These are phyloP conservation scores for Protea cynaroides DNA, from an alignment of 164 flowering plant genomes.

Conservation along the genomic window DNA sequence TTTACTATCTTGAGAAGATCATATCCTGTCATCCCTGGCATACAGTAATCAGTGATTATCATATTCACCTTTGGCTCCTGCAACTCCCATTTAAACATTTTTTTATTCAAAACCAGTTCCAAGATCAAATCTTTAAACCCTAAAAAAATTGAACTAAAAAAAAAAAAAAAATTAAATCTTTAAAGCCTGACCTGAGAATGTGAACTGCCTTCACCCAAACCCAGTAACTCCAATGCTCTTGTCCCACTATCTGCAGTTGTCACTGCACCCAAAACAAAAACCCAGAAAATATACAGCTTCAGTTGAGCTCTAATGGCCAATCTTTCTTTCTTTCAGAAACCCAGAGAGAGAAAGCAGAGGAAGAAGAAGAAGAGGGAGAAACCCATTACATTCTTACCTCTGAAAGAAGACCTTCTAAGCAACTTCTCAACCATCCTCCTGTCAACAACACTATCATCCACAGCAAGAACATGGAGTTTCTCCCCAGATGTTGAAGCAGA, in stretches of 20 bases:
- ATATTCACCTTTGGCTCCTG: conserved; percentile 52
- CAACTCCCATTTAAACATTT: background rate
- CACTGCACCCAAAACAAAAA: conserved; percentile 5
- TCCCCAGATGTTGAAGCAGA: background rate
- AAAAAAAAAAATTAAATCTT: no score
- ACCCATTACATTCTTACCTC: conserved; percentile 9
- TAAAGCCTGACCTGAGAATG: conserved; percentile 4
- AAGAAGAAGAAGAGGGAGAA: background rate
- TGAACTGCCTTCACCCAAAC: conserved; percentile 12
- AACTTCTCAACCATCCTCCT: conserved; percentile 20
- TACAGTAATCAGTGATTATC: conserved; percentile 77
- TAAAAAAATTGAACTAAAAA: no score
- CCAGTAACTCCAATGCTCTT: conserved; percentile 23
- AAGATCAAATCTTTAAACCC: background rate
- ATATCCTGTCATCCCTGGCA: conserved; percentile 89
- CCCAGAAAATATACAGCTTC: no score
- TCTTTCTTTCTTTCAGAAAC: background rate
- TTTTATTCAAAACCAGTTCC: background rate
- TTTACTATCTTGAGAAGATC: conserved; percentile 73
- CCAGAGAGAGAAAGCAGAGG: background rate
- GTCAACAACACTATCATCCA: conserved; percentile 22
- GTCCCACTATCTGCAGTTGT: conserved; percentile 24
- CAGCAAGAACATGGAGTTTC: conserved; percentile 19
- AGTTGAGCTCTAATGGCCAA: no score
- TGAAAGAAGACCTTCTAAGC: conserved; percentile 21